Conservation (phyloP, 1,139 yeast genomes). For the Zygosaccharomyces sapae region DNA sequence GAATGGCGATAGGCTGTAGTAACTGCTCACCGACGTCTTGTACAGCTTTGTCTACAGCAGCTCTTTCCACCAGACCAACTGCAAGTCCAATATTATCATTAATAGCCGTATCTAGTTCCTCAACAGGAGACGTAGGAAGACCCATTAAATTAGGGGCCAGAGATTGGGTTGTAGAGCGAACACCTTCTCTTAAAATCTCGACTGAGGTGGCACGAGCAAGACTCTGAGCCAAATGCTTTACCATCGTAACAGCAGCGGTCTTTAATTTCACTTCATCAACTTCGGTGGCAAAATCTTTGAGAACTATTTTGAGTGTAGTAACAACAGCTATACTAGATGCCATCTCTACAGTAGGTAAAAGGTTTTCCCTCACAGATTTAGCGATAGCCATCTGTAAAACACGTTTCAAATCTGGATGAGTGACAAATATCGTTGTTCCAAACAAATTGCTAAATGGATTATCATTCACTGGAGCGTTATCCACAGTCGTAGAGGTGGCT, state of each 20-base stretch:
- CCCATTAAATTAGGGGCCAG: conserved; percentile 37
- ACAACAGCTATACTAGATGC: conserved; percentile 87
- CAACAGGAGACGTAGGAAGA: conserved; percentile 51
- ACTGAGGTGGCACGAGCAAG: conserved; percentile 63
- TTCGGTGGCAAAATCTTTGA: conserved; percentile 91
- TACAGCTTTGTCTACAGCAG: conserved; percentile 80
- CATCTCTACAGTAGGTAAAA: conserved; percentile 86
- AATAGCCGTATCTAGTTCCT: conserved; percentile 72
- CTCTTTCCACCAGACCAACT: conserved; percentile 74
- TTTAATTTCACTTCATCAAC: conserved; percentile 72
- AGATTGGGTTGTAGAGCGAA: conserved; percentile 43
- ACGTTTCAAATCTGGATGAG: conserved; percentile 70
- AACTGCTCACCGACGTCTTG: conserved; percentile 82
- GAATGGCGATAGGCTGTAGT: conserved; percentile 58
- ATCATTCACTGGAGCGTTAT: conserved; percentile 25
- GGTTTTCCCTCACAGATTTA: conserved; percentile 81
- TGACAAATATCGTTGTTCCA: conserved; percentile 72
- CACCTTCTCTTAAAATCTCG: conserved; percentile 58
- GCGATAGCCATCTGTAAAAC: conserved; percentile 81
- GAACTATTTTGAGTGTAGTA: conserved; percentile 76
- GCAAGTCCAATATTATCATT: conserved; percentile 81
- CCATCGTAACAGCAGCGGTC: conserved; percentile 67
- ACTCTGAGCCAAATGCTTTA: conserved; percentile 56
- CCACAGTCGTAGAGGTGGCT: conserved; percentile 9
- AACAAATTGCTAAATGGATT: conserved; percentile 45